A percentile compares a stretch with the other conserved stretches of the same genome.
These are phyloP conservation scores for Sutorius eximius DNA, from an alignment of 1,284 basidiomycete genomes.

Conservation along the genomic window DNA sequence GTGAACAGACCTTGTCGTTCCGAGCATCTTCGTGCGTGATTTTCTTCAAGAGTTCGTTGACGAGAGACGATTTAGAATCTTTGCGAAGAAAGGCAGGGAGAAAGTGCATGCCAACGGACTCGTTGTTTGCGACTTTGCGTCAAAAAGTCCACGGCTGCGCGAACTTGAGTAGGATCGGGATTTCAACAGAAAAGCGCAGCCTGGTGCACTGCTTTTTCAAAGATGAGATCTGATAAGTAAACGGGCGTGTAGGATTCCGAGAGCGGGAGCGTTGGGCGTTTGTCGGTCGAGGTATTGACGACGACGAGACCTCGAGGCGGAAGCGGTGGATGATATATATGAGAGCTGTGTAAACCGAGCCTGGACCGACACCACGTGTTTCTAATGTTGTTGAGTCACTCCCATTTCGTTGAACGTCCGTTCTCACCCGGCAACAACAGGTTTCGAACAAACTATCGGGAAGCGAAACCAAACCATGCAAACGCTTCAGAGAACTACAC, in stretches of 20 bases:
- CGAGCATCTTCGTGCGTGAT: slow-evolving; percentile 20
- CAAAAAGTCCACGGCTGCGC: background rate
- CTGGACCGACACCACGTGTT: background rate
- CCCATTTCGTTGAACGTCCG: no score
- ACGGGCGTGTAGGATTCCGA: background rate
- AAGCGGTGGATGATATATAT: slow-evolving; percentile 10
- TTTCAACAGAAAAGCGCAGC: slow-evolving; percentile 8
- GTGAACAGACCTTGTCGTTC: slow-evolving; percentile 25
- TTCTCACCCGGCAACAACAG: no score
- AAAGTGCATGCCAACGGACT: slow-evolving; percentile 23
- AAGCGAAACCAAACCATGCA: no score
- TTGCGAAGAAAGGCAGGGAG: slow-evolving; percentile 30
- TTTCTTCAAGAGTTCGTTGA: slow-evolving; percentile 26
- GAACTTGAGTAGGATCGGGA: slow-evolving; percentile 10
- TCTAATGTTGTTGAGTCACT: no score
- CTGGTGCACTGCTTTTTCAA: slow-evolving; percentile 15
- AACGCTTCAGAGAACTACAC: no score
- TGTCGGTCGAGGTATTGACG: slow-evolving; percentile 10
- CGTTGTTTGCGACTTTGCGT: background rate
- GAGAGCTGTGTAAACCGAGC: background rate
- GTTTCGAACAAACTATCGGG: no score
- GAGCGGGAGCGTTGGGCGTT: slow-evolving; percentile 12
- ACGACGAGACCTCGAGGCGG: slow-evolving; percentile 18
- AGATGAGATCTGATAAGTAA: slow-evolving; percentile 4
- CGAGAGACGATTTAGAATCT: slow-evolving; percentile 25